A percentile compares a stretch with the other conserved stretches of the same genome.
These are phyloP conservation scores for Xylaria cubensis DNA, from an alignment of 495 filamentous ascomycete species.

Conservation along the genomic window DNA sequence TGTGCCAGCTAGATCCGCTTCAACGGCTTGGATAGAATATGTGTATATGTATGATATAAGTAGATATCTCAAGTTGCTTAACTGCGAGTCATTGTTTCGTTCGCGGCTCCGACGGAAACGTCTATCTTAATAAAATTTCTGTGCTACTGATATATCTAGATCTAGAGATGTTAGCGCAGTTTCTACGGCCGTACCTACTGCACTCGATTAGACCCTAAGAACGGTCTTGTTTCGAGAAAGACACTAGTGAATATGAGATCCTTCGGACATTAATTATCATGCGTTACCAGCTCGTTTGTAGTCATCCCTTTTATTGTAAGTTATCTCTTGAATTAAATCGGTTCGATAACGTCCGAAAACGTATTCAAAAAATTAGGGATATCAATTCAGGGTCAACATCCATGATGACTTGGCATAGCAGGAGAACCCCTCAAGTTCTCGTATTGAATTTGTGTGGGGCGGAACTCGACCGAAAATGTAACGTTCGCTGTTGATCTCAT, in stretches of 20 bases:
- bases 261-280: not conserved
- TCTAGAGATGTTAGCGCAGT: not conserved
- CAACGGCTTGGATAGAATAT: not conserved
- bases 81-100: not conserved
- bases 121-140: not conserved
- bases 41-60: not conserved
- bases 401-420: conserved; percentile 8
- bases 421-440: conserved; percentile 20
- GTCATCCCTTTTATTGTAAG: not conserved
- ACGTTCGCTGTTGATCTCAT: conserved; percentile 22
- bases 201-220: not conserved
- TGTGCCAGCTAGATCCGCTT: not conserved
- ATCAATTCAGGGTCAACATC: conserved; percentile 1
- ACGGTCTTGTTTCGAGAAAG: not conserved
- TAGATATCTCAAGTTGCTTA: not conserved
- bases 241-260: not conserved
- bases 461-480: conserved; percentile 6
- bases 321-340: not conserved
- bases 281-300: not conserved
- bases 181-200: not conserved
- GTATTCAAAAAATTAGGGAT: not conserved
- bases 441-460: conserved; percentile 22
- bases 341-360: not conserved
- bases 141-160: not conserved
- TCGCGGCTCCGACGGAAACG: not conserved